A percentile compares a stretch with the other conserved stretches of the same genome.
Conservation (phyloP, 2,329 filamentous ascomycete genomes). For the Trichothecium sympodiale region DNA sequence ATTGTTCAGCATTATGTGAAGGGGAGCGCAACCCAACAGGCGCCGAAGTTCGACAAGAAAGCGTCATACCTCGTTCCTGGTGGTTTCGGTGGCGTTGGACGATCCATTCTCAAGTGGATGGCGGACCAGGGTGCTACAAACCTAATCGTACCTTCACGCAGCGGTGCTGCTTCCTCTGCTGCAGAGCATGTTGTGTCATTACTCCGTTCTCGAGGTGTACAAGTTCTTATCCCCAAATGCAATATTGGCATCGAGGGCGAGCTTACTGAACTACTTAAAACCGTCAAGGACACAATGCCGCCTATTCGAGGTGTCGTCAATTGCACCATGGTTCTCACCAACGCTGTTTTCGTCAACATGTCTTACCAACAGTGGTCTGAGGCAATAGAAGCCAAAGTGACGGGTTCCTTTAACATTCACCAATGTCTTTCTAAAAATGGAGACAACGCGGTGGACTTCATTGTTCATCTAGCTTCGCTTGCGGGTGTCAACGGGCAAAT, state of each 20-base stretch:
- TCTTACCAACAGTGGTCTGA: conserved; percentile 11
- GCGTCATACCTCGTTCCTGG: conserved; percentile 11
- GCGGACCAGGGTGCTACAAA: conserved; percentile 11
- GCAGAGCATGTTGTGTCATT: neutral
- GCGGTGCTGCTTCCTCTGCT: neutral
- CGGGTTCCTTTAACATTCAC: conserved; percentile 17
- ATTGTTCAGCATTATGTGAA: too few relatives aligned
- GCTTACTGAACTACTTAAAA: too few relatives aligned
- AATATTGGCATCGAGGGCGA: neutral
- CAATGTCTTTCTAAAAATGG: too few relatives aligned
- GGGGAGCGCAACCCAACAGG: too few relatives aligned
- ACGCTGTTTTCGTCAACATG: conserved; percentile 17
- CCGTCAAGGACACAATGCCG: conserved; percentile 6
- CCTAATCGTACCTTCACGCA: conserved; percentile 1
- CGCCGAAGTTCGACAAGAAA: conserved; percentile 1
- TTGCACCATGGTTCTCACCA: conserved; percentile 11
- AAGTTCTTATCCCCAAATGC: neutral
- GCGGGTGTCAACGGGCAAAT: conserved; percentile 19
- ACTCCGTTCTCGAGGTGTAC: neutral
- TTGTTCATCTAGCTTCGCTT: conserved; percentile 22
- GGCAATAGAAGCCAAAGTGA: conserved; percentile 18
- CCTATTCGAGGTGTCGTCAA: conserved; percentile 12
- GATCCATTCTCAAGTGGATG: conserved; percentile 6
- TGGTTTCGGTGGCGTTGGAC: conserved; percentile 11
- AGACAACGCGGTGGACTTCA: too few relatives aligned